Evolutionary conservation across 2,329 filamentous ascomycete species (phyloP).

Genomic region (Cryphonectria parasitica): DNA sequence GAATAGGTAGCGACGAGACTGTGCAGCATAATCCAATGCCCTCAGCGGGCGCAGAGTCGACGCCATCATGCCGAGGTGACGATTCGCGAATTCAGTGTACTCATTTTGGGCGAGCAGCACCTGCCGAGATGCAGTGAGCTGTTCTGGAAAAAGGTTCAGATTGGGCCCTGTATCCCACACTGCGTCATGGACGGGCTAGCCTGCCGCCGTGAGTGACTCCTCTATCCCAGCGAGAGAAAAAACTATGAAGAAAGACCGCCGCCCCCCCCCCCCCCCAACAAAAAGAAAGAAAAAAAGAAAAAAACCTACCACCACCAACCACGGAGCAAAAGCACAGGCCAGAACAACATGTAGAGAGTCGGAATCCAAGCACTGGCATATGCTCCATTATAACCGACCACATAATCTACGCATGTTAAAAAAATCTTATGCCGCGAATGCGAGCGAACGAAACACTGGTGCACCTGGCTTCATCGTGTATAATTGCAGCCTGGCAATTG

Average conservation of each 20-base stretch:
- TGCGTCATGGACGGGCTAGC: conserved; percentile 26
- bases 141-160: conserved; percentile 1
- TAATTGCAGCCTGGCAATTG: not conserved
- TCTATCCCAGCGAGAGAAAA: too few species aligned
- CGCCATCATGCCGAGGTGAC: conserved; percentile 19
- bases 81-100: not conserved
- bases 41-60: conserved; percentile 13
- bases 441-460: not conserved
- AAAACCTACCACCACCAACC: not conserved
- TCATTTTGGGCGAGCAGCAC: conserved; percentile 24
- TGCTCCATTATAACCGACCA: not conserved
- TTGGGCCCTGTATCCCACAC: conserved; percentile 16
- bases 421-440: not conserved
- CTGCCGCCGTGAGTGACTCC: not conserved
- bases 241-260: not conserved
- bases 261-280: not conserved
- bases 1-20: conserved; percentile 1
- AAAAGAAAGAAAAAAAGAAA: not conserved
- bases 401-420: not conserved
- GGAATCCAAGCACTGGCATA: not conserved
- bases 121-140: conserved; percentile 18
- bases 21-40: conserved; percentile 13
- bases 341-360: not conserved
- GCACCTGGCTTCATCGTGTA: not conserved
- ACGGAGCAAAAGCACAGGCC: not conserved